These are phyloP conservation scores for Mycena alexandri DNA, from an alignment of 768 basidiomycete genomes.

Conservation along the genomic window DNA sequence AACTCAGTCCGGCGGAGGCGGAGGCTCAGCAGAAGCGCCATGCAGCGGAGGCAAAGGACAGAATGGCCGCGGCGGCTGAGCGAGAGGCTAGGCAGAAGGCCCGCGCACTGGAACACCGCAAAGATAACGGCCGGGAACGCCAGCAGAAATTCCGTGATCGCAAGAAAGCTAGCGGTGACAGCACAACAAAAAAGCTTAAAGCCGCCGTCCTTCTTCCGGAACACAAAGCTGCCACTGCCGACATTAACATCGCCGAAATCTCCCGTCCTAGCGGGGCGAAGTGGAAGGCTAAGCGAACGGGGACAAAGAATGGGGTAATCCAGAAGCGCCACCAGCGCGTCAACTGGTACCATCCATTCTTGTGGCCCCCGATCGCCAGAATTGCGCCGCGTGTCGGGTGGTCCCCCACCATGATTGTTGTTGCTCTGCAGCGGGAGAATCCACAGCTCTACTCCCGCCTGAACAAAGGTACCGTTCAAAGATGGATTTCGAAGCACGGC, in stretches of 20 bases:
- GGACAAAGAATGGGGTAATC: slow-evolving; percentile 31
- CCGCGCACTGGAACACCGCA: background rate
- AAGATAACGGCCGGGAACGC: background rate
- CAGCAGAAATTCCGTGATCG: slow-evolving; percentile 7
- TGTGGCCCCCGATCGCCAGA: slow-evolving; percentile 29
- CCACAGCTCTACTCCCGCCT: background rate
- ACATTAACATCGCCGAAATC: slow-evolving; percentile 2
- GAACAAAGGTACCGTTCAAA: background rate
- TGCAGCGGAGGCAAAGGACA: slow-evolving; percentile 1
- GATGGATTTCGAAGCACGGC: background rate
- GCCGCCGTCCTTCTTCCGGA: background rate
- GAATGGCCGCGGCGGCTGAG: background rate
- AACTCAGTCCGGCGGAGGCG: background rate
- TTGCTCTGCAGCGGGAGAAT: background rate
- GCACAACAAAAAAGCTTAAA: background rate
- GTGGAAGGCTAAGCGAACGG: slow-evolving; percentile 13
- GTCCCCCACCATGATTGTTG: background rate
- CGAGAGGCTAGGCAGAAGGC: background rate
- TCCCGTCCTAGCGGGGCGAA: background rate
- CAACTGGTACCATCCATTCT: slow-evolving; percentile 41
- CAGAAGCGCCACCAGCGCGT: slow-evolving; percentile 18
- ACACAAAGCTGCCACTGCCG: background rate
- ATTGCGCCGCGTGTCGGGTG: background rate
- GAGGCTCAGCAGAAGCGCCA: background rate
- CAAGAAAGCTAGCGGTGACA: background rate